A percentile compares a stretch with the other conserved stretches of the same genome.
phyloP scores from a whole-genome alignment of 306 rosid genomes.

The Prunus mira region DNA sequence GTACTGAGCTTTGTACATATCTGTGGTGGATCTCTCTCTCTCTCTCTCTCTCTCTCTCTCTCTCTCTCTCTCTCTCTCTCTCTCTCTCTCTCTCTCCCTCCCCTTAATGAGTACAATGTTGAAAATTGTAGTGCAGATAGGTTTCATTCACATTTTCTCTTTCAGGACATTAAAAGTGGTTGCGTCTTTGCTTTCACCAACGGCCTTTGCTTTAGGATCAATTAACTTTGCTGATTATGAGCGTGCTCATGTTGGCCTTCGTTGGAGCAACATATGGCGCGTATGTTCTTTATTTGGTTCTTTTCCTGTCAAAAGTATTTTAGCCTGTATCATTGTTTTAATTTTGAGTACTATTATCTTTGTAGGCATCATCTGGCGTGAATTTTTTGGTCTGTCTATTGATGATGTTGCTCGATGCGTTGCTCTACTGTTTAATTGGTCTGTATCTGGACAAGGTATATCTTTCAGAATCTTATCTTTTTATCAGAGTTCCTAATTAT shows the following conservation, averaged over 20 bases:
- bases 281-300: slow-evolving; percentile 34
- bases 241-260: slow-evolving; percentile 99
- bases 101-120: background rate
- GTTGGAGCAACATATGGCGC: slow-evolving; percentile 96
- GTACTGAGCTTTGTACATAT: slow-evolving; percentile 29
- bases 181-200: slow-evolving; percentile 92
- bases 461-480: slow-evolving; percentile 12
- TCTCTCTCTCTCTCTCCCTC: background rate
- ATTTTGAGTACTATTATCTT: slow-evolving; percentile 22
- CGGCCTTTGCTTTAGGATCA: slow-evolving; percentile 92
- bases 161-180: slow-evolving; percentile 72
- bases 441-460: slow-evolving; percentile 92
- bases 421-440: slow-evolving; percentile 80
- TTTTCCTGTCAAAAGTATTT: slow-evolving; percentile 11
- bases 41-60: background rate
- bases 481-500: background rate
- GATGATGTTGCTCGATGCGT: slow-evolving; percentile 82
- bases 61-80: background rate
- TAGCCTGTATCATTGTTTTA: slow-evolving; percentile 1
- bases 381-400: slow-evolving; percentile 77
- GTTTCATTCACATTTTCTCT: slow-evolving; percentile 29
- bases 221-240: slow-evolving; percentile 95
- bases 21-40: slow-evolving; percentile 1
- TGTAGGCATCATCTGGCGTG: slow-evolving; percentile 91
- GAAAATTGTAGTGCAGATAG: slow-evolving; percentile 14